Evolutionary conservation across 345 rosid species (phyloP).

Genomic region (Lepidium didymum): DNA sequence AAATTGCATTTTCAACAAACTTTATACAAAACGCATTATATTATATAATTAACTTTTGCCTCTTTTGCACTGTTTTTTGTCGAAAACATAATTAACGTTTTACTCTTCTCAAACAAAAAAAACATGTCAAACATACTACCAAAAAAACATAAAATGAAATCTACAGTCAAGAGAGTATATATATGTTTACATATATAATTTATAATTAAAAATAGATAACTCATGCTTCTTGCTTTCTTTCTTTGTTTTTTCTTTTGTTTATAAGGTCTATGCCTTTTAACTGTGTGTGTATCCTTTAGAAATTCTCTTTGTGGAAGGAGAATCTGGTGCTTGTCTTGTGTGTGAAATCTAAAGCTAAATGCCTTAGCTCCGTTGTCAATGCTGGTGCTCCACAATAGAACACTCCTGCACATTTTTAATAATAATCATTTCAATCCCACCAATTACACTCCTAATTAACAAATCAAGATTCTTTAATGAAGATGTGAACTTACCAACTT

Average conservation of each 20-base stretch:
- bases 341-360: conserved; percentile 64
- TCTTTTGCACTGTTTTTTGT: not conserved
- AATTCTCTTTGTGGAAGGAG: conserved; percentile 74
- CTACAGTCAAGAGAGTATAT: conserved; percentile 19
- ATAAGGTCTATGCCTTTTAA: not conserved
- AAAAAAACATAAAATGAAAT: conserved; percentile 1
- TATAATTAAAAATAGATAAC: not conserved
- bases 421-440: not conserved
- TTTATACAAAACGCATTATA: too few species aligned
- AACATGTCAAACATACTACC: not conserved
- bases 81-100: not conserved
- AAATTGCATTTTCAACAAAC: too few species aligned
- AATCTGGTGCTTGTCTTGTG: conserved; percentile 70
- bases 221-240: not conserved
- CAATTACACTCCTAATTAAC: too few species aligned
- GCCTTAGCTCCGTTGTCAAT: conserved; percentile 59
- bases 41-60: too few species aligned
- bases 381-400: conserved; percentile 73
- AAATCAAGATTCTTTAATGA: not conserved
- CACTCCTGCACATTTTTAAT: conserved; percentile 45
- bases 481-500: conserved; percentile 50
- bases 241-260: too few species aligned
- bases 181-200: not conserved
- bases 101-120: not conserved
- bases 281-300: conserved; percentile 28